A percentile compares a stretch with the other conserved stretches of the same genome.
These are phyloP conservation scores for Fusarium sp. DNA, from an alignment of 2,329 filamentous ascomycete genomes.

Conservation along the genomic window DNA sequence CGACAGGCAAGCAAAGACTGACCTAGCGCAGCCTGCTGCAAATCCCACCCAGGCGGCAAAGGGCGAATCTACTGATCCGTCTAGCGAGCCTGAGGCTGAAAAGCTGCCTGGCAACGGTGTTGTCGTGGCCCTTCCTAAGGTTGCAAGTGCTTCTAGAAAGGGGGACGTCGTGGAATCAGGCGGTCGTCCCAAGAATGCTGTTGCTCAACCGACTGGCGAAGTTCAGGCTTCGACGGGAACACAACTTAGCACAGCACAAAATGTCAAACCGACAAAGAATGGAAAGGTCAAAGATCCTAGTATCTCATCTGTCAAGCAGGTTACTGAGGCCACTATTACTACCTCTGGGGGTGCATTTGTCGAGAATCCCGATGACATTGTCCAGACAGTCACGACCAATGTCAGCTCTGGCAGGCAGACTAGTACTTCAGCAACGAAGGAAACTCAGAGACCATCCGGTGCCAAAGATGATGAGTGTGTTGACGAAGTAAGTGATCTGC, in stretches of 20 bases:
- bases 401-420: neutral
- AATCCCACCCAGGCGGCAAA: neutral
- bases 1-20: neutral
- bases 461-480: constrained; percentile 1
- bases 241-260: neutral
- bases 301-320: neutral
- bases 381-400: neutral
- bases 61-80: neutral
- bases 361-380: neutral
- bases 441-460: neutral
- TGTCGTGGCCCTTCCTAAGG: neutral
- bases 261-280: neutral
- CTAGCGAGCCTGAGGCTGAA: neutral
- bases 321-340: neutral
- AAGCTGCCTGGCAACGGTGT: neutral
- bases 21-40: neutral
- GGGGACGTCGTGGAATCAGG: neutral
- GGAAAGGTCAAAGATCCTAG: neutral
- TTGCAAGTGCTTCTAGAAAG: neutral
- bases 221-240: neutral
- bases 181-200: neutral
- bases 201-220: neutral
- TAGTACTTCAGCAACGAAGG: neutral
- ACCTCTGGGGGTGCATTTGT: constrained; percentile 20
- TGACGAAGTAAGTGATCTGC: constrained; percentile 37